phyloP scores from a whole-genome alignment of 345 rosid genomes.

The Lumnitzera littorea region DNA sequence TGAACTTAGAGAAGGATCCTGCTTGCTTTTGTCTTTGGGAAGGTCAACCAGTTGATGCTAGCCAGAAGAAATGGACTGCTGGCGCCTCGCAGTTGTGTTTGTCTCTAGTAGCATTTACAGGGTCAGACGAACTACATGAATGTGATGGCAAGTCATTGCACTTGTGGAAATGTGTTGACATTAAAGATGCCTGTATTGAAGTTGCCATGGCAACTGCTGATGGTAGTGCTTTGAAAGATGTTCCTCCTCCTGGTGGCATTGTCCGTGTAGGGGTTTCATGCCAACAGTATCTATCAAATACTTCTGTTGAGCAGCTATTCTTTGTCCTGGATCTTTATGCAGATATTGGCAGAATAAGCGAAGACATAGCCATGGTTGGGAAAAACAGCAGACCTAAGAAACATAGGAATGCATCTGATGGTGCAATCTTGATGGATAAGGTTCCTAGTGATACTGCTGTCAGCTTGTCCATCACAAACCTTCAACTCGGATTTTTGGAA shows the following conservation, averaged over 20 bases:
- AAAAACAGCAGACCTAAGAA: constrained; percentile 41
- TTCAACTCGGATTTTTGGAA: constrained; percentile 83
- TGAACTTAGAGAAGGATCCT: constrained; percentile 93
- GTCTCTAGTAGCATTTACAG: constrained; percentile 63
- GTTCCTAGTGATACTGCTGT: constrained; percentile 97
- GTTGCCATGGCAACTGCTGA: constrained; percentile 94
- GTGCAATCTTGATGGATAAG: constrained; percentile 65
- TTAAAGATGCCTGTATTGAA: constrained; percentile 57
- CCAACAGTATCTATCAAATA: constrained; percentile 71
- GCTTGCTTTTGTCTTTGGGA: constrained; percentile 92
- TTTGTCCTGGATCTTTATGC: constrained; percentile 84
- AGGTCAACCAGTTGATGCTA: constrained; percentile 89
- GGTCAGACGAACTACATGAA: constrained; percentile 23
- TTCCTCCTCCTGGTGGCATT: constrained; percentile 98
- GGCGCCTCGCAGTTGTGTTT: constrained; percentile 62
- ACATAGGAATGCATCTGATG: constrained; percentile 23
- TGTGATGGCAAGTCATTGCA: constrained; percentile 32
- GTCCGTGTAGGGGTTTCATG: constrained; percentile 86
- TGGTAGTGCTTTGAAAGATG: constrained; percentile 60
- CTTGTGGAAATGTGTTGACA: constrained; percentile 80
- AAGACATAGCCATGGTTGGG: constrained; percentile 66
- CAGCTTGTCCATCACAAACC: constrained; percentile 56
- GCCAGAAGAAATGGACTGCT: constrained; percentile 86
- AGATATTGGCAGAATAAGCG: constrained; percentile 70
- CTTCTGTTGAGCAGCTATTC: constrained; percentile 94